Evolutionary conservation across 805 yeast genomes (phyloP), one percentile per base, ranked within the genome.

Genomic region (Metschnikowia gruessii): DNA sequence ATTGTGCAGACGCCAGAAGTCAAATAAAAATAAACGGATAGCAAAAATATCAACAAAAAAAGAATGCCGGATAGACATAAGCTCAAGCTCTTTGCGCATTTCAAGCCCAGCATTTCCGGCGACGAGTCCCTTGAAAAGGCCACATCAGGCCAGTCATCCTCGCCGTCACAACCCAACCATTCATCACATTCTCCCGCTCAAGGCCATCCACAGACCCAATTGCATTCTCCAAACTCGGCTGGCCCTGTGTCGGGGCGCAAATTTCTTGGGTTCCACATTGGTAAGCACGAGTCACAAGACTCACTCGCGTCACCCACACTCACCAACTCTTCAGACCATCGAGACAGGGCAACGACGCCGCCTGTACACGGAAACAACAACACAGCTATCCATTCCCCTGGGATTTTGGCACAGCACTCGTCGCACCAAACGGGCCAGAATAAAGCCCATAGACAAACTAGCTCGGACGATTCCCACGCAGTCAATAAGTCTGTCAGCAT

Each of bases 401-500:
- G 51, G 4, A 18, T 46, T 22, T 41, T 48, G 37, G 45, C 40
- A 22, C 46, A 30, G 28, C 44, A 49, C 40, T 22, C n/a, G 18
- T 22, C 40, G 24, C 53, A 46, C 45, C 49, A 46, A n/a, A 33
- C 29, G 30, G 28, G 12, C 9, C 28, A 26, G 28, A 26, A 26
- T n/a, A 13, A 30, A 16, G 43, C 48, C 15, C 46, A 42, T 10
- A 53, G 48, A 9, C 56, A 45, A 35, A 37, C 43, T 16, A 30
- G 26, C 17, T 18, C 40, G 11, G 43, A 40, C 15, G 56, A 50
- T 9, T 54, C 66, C 5, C 70, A 65, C 48, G 59, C 63, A 8
- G 66, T 66, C 42, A 58, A 62, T 56, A 66, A 65, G 43, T 56
- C 72, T 7, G 66, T 62, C 48, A 81, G 88, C 19, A 83, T 84